Evolutionary conservation across 768 basidiomycete genomes (phyloP), one percentile per base, ranked within the genome.

Genomic region (Leucocoprinus sp.): DNA sequence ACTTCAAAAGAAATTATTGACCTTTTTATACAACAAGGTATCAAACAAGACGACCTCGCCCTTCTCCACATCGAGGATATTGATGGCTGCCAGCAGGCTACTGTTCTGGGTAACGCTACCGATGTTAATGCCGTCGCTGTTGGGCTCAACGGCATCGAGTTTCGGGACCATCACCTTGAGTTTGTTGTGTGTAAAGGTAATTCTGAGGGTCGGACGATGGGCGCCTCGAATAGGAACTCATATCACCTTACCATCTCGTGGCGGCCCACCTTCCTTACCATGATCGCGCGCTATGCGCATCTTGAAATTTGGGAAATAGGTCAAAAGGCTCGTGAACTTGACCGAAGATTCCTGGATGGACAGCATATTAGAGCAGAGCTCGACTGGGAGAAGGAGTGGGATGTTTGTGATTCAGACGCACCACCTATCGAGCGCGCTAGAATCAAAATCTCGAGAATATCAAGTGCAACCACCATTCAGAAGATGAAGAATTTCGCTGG

Each of bases 161-260:
- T 80, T 45, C 61, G 69, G 5, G 61, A 71, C 1, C 63, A 71
- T 23, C 52, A 37, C 0, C 57, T 80, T 6, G 53, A 52, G 6
- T 68, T 79, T 31, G 70, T 72, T 51, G 60, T 72, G 23, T 60
- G 62, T 34, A 56, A 68, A 28, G 68, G 65, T 38, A 61, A 63
- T 26, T 61, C 60, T 42, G 49, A 63, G 9, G 65, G 66, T 29
- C 46, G 40, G 27, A 64, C 66, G 5, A 76, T 77, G 76, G 68
- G 54, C 15, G 61, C 57, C 7, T 52, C 60, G 2, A 51, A 51
- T 4, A 60, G 60, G 2, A 62, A 64, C 22, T 36, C 57, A 3
- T 63, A 75, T 9, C 61, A 66, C 28, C 54, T 82, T 40, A 68
- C 66, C 0, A 65, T 81, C 35, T 69, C 67, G 8, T 84, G 80